These are phyloP conservation scores for Xylaria longipes DNA, from an alignment of 495 filamentous ascomycete species.

Conservation along the genomic window DNA sequence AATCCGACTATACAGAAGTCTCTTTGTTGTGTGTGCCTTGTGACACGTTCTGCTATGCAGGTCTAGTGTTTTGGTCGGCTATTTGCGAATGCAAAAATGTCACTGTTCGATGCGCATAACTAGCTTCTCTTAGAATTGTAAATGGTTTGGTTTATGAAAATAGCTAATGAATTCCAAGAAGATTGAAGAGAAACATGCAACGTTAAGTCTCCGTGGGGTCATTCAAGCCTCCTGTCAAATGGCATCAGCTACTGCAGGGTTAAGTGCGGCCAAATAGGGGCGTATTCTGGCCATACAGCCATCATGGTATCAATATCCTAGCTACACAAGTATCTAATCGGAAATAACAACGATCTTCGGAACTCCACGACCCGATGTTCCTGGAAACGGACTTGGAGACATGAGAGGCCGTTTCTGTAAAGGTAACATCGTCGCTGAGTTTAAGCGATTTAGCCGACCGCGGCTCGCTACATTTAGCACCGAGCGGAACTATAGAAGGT, in stretches of 20 bases:
- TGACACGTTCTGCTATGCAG: neutral
- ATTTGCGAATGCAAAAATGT: neutral
- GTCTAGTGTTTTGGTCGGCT: neutral
- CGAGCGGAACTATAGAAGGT: constrained; percentile 8
- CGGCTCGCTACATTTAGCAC: constrained; percentile 11
- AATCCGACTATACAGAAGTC: too few relatives aligned
- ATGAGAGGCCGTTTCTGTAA: neutral
- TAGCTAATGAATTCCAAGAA: neutral
- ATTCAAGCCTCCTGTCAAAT: neutral
- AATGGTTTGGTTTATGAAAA: neutral
- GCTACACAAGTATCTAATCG: neutral
- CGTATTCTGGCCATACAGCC: neutral
- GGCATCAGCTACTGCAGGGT: neutral
- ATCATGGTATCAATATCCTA: neutral
- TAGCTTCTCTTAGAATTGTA: neutral
- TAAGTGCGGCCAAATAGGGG: neutral
- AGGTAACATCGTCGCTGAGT: neutral
- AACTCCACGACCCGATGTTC: neutral
- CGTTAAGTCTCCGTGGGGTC: neutral
- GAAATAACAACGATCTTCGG: neutral
- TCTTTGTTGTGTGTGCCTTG: too few relatives aligned
- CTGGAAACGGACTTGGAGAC: neutral
- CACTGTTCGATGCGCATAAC: neutral
- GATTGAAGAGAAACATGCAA: neutral
- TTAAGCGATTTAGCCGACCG: constrained; percentile 13